A percentile compares a stretch with the other conserved stretches of the same genome.
These are phyloP conservation scores for Jimgerdemannia lactiflua DNA, from an alignment of 192 early-diverging fungal species.

Conservation along the genomic window DNA sequence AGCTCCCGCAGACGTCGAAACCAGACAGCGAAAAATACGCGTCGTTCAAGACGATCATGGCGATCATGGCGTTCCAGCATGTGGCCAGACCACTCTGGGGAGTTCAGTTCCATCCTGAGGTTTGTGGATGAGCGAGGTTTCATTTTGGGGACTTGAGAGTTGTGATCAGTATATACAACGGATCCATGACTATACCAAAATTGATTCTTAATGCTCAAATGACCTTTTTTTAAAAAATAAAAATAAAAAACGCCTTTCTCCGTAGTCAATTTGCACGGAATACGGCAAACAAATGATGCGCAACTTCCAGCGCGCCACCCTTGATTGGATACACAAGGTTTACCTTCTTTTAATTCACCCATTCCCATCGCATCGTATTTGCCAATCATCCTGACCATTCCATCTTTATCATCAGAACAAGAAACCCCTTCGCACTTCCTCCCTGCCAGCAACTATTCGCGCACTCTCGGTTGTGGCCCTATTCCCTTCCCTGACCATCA, in stretches of 20 bases:
- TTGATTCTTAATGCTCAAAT: slow-evolving; percentile 4
- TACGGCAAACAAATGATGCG: slow-evolving; percentile 63
- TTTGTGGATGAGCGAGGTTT: not conserved
- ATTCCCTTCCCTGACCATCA: not conserved
- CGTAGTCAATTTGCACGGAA: slow-evolving; percentile 79
- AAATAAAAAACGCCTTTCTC: not conserved
- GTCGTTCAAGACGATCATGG: slow-evolving; percentile 65
- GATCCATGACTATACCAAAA: too few relatives aligned
- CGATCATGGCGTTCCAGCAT: slow-evolving; percentile 84
- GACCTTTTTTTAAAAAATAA: not conserved
- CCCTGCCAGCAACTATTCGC: not conserved
- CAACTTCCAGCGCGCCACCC: slow-evolving; percentile 68
- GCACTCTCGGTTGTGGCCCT: not conserved
- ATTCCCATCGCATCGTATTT: too few relatives aligned
- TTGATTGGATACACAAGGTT: slow-evolving; percentile 35
- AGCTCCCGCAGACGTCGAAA: not conserved
- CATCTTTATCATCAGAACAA: not conserved
- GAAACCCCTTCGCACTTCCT: not conserved
- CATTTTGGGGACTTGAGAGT: too few relatives aligned
- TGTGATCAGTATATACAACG: too few relatives aligned
- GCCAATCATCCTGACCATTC: too few relatives aligned
- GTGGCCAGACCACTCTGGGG: slow-evolving; percentile 68
- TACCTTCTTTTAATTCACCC: not conserved
- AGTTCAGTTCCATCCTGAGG: slow-evolving; percentile 97
- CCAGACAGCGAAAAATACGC: not conserved